Percentiles rank a stretch among this genome's conserved stretches.
Evolutionary conservation across 768 basidiomycete species (phyloP).

Genomic region (Boletus rufocinnamomeus): DNA sequence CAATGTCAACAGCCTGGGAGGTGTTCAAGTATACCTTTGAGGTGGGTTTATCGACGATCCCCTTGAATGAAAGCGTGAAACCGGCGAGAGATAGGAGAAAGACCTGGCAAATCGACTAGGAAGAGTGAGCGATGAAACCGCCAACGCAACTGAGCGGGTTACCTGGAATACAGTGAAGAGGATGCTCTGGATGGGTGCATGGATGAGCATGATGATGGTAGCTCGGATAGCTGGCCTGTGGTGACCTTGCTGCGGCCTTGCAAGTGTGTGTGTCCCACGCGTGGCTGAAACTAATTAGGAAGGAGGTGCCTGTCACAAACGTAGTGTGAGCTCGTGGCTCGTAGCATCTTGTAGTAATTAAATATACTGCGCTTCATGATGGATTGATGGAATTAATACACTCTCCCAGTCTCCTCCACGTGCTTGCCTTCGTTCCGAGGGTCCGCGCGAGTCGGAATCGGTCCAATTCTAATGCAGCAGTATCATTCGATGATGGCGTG

Average conservation of each 20-base stretch:
- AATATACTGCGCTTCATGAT: no score
- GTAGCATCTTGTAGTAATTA: no score
- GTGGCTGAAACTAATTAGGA: no score
- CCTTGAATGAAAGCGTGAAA: conserved; percentile 73
- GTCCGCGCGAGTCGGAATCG: no score
- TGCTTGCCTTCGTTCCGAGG: no score
- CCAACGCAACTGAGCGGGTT: fast-evolving
- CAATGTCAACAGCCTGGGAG: neutral
- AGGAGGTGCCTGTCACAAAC: no score
- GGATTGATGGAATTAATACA: no score
- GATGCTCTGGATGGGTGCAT: conserved; percentile 15
- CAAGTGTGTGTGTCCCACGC: no score
- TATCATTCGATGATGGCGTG: no score
- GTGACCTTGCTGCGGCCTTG: neutral
- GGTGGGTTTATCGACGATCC: conserved; percentile 85
- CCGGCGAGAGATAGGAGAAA: conserved; percentile 85
- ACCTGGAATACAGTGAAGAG: conserved; percentile 37
- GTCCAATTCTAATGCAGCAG: no score
- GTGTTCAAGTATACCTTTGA: conserved; percentile 62
- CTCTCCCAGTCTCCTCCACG: no score
- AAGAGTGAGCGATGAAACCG: neutral
- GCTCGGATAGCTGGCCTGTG: neutral
- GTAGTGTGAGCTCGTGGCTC: no score
- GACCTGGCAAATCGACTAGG: conserved; percentile 85
- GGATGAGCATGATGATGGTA: conserved; percentile 6